phyloP scores from a whole-genome alignment of 2,329 filamentous ascomycete species.

The Sphaerulina musiva region DNA sequence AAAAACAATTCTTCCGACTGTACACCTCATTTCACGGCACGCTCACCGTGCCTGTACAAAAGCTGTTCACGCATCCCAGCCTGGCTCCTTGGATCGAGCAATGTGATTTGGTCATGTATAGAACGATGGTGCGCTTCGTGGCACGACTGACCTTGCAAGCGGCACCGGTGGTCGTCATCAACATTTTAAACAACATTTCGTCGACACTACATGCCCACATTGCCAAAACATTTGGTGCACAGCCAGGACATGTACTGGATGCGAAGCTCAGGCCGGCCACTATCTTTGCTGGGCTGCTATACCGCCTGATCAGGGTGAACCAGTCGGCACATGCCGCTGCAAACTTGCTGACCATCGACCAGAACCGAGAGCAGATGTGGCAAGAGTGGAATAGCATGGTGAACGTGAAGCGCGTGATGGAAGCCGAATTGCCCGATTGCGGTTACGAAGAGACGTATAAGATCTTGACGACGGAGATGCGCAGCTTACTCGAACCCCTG shows the following conservation, averaged over 20 bases:
- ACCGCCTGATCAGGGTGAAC: constrained; percentile 85
- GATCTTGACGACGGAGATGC: constrained; percentile 55
- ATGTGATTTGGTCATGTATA: constrained; percentile 91
- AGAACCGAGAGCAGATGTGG: constrained; percentile 93
- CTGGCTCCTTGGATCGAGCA: constrained; percentile 90
- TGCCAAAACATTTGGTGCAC: constrained; percentile 73
- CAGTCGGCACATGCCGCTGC: constrained; percentile 88
- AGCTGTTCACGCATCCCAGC: constrained; percentile 73
- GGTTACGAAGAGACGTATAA: constrained; percentile 52
- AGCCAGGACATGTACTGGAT: constrained; percentile 75
- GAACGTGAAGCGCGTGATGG: constrained; percentile 51
- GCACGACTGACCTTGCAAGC: constrained; percentile 85
- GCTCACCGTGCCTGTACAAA: constrained; percentile 92
- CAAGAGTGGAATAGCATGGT: constrained; percentile 70
- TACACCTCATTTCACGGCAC: constrained; percentile 95
- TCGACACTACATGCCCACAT: constrained; percentile 75
- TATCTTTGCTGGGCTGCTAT: constrained; percentile 77
- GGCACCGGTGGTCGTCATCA: constrained; percentile 77
- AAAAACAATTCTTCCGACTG: constrained; percentile 92
- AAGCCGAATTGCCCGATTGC: constrained; percentile 50
- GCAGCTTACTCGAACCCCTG: constrained; percentile 62
- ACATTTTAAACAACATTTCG: constrained; percentile 80
- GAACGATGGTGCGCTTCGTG: constrained; percentile 91
- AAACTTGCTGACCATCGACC: constrained; percentile 81
- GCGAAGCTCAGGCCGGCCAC: constrained; percentile 85